Percentiles rank a stretch among this genome's conserved stretches.
Evolutionary conservation across 331 rosid genomes (phyloP).

Genomic region (Malus hybrid): DNA sequence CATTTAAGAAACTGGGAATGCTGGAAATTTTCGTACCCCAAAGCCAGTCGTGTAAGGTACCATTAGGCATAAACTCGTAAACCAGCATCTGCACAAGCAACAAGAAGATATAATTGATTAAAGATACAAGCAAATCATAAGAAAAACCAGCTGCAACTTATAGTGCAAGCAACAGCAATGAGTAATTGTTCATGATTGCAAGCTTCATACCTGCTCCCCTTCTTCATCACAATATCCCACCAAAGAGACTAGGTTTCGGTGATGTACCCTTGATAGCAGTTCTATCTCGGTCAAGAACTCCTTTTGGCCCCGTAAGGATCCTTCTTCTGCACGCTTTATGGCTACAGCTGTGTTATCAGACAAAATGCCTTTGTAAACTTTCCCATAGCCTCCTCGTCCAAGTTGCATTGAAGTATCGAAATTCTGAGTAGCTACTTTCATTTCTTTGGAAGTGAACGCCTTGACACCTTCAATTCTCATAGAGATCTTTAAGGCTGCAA

Average conservation of each 20-base stretch:
- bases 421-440: conserved; percentile 53
- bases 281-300: conserved; percentile 91
- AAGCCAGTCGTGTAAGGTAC: conserved; percentile 76
- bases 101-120: neutral
- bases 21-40: conserved; percentile 39
- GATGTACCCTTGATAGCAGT: conserved; percentile 76
- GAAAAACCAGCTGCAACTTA: neutral
- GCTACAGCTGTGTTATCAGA: conserved; percentile 50
- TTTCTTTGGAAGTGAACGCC: conserved; percentile 62
- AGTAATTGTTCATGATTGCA: neutral
- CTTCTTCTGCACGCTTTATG: conserved; percentile 68
- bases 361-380: conserved; percentile 67
- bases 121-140: neutral
- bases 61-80: conserved; percentile 82
- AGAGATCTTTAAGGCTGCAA: conserved; percentile 46
- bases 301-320: conserved; percentile 74
- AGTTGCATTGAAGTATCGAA: conserved; percentile 49
- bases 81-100: conserved; percentile 66
- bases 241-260: conserved; percentile 74
- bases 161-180: neutral
- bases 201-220: conserved; percentile 59
- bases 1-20: neutral
- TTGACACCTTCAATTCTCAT: conserved; percentile 68
- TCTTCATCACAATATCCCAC: conserved; percentile 78
- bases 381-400: conserved; percentile 94